Conservation (phyloP, 2,329 filamentous ascomycete species). For the Xenosphaeropsis pyriputrescens region DNA sequence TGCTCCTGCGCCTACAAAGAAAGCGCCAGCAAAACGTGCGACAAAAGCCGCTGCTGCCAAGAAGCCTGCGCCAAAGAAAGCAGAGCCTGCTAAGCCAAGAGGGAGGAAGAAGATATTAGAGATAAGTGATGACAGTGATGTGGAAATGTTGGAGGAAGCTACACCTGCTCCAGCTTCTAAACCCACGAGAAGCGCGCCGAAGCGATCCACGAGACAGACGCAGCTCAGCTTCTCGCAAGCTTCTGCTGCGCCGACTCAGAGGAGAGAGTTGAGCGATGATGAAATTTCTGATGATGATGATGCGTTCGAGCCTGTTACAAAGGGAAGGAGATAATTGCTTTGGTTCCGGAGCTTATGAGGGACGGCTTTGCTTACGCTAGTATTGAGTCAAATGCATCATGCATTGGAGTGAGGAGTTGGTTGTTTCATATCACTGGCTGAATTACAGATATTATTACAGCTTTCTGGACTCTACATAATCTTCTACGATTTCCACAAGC, state of each 20-base stretch:
- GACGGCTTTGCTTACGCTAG: no score
- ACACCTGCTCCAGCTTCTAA: constrained; percentile 14
- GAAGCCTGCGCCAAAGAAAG: constrained; percentile 19
- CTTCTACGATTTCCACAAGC: no score
- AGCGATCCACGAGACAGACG: constrained; percentile 25
- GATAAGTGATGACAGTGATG: constrained; percentile 31
- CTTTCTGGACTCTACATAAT: no score
- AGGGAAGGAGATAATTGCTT: background rate
- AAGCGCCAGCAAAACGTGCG: constrained; percentile 20
- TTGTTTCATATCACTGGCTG: no score
- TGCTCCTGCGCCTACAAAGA: constrained; percentile 16
- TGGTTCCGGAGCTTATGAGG: background rate
- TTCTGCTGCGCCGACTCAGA: constrained; percentile 23
- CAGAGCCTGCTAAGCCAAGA: constrained; percentile 17
- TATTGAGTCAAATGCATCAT: no score
- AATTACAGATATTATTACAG: no score
- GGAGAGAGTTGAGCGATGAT: constrained; percentile 48
- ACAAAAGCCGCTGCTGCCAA: constrained; percentile 22
- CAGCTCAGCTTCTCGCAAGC: constrained; percentile 31
- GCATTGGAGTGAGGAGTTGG: no score
- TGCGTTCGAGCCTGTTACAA: constrained; percentile 31
- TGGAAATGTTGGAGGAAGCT: constrained; percentile 35
- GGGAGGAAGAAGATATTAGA: constrained; percentile 25
- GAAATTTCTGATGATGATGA: constrained; percentile 45
- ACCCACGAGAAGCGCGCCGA: constrained; percentile 20